phyloP scores from a whole-genome alignment of 257 asterid species.

The Gentiana macrophylla region DNA sequence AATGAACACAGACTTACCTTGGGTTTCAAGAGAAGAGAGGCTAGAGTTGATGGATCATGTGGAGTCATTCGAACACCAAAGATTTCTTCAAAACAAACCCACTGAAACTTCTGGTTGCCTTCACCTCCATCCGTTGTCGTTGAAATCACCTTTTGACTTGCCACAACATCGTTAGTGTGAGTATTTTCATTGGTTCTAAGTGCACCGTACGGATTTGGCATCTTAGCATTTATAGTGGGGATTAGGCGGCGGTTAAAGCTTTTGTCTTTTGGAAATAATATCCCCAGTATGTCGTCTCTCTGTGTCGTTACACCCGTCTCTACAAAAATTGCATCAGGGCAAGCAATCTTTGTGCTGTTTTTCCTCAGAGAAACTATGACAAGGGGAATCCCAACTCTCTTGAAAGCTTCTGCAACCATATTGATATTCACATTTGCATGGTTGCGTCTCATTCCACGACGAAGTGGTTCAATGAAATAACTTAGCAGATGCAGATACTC shows the following conservation, averaged over 20 bases:
- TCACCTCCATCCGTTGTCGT: slow-evolving; percentile 10
- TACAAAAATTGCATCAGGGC: slow-evolving; percentile 30
- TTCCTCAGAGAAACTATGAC: slow-evolving; percentile 22
- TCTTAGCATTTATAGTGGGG: neutral
- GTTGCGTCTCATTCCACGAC: slow-evolving; percentile 2
- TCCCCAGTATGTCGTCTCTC: slow-evolving; percentile 19
- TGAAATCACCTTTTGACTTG: slow-evolving; percentile 4
- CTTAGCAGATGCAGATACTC: slow-evolving; percentile 23
- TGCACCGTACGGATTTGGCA: neutral
- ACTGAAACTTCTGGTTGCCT: slow-evolving; percentile 1
- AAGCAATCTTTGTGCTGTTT: neutral
- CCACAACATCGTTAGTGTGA: neutral
- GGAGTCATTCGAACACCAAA: too few relatives aligned
- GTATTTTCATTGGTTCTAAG: neutral
- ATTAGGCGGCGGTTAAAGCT: neutral
- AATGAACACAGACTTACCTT: too few relatives aligned
- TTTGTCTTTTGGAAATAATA: slow-evolving; percentile 20
- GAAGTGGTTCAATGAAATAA: slow-evolving; percentile 22
- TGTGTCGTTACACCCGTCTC: slow-evolving; percentile 15
- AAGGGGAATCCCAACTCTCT: slow-evolving; percentile 36
- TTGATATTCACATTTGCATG: neutral
- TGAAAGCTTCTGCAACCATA: slow-evolving; percentile 33
- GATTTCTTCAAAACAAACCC: neutral
- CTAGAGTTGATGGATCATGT: too few relatives aligned
- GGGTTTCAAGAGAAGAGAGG: too few relatives aligned